Evolutionary conservation across 116 monocot genomes (phyloP).

Genomic region (Posidonia oceanica): DNA sequence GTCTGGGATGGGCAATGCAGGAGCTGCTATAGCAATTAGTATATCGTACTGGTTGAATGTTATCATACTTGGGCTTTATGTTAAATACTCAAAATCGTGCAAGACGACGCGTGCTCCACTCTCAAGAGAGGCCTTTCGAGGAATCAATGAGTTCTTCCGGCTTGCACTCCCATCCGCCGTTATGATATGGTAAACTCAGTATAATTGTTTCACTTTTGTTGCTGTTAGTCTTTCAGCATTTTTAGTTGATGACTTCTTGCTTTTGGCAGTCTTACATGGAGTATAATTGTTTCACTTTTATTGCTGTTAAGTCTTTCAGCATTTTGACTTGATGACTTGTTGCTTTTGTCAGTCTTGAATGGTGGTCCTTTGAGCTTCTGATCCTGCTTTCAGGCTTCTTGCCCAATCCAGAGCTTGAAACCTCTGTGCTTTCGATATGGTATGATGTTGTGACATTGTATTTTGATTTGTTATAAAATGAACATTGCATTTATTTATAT

Average conservation of each 20-base stretch:
- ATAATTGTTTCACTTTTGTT: neutral
- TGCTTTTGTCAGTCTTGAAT: constrained; percentile 57
- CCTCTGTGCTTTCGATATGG: constrained; percentile 74
- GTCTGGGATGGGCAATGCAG: constrained; percentile 39
- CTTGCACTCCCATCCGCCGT: constrained; percentile 62
- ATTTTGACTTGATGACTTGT: too few species aligned
- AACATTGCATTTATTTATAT: neutral
- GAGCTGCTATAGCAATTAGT: constrained; percentile 67
- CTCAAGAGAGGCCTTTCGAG: constrained; percentile 36
- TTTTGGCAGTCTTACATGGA: too few species aligned
- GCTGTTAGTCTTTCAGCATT: constrained; percentile 21
- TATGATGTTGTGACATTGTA: neutral
- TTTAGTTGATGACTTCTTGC: too few species aligned
- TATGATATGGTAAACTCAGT: constrained; percentile 66
- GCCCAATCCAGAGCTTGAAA: constrained; percentile 66
- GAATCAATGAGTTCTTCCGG: constrained; percentile 37
- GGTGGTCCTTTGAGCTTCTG: constrained; percentile 71
- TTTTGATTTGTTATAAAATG: neutral
- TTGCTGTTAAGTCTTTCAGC: constrained; percentile 20
- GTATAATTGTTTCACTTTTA: too few species aligned
- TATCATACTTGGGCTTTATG: constrained; percentile 44
- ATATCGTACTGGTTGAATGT: constrained; percentile 58
- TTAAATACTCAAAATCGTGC: constrained; percentile 44
- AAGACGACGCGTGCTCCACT: constrained; percentile 42
- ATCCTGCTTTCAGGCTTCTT: constrained; percentile 58